Conservation (phyloP, 345 rosid genomes). For the Psidium friedrichsthalianum region DNA sequence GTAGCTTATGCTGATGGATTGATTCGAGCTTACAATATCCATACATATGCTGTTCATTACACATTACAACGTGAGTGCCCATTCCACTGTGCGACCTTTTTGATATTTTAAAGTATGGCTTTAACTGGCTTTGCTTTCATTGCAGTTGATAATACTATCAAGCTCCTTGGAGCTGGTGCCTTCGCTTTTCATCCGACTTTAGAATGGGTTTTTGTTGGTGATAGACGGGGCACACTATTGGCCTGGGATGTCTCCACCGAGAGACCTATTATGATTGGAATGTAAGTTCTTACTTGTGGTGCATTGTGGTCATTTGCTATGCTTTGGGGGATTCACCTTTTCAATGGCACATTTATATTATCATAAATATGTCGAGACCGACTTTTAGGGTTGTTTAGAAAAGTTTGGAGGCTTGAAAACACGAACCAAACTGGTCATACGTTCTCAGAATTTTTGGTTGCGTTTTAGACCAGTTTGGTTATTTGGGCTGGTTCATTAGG, state of each 20-base stretch:
- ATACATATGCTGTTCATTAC: constrained; percentile 82
- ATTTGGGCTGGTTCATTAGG: not conserved
- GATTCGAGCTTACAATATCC: constrained; percentile 95
- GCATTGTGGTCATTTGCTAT: not conserved
- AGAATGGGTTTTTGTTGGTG: constrained; percentile 98
- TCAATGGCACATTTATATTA: not conserved
- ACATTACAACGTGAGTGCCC: constrained; percentile 72
- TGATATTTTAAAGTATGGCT: not conserved
- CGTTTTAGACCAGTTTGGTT: not conserved
- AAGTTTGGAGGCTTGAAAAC: not conserved
- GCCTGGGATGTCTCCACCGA: constrained; percentile 99
- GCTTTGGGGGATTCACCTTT: not conserved
- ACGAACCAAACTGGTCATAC: not conserved
- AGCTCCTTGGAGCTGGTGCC: constrained; percentile 86
- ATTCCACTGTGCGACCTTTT: not conserved
- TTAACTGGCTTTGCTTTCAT: not conserved
- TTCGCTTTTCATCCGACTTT: constrained; percentile 92
- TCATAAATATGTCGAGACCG: not conserved
- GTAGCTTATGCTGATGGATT: constrained; percentile 98
- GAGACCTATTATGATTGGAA: constrained; percentile 94
- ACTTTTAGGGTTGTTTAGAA: not conserved
- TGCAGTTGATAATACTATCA: constrained; percentile 91
- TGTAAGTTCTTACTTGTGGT: constrained; percentile 34
- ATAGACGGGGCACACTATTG: constrained; percentile 89
- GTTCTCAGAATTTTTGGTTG: not conserved